Conservation (phyloP, 768 basidiomycete species). For the Leucocoprinus leucothites region DNA sequence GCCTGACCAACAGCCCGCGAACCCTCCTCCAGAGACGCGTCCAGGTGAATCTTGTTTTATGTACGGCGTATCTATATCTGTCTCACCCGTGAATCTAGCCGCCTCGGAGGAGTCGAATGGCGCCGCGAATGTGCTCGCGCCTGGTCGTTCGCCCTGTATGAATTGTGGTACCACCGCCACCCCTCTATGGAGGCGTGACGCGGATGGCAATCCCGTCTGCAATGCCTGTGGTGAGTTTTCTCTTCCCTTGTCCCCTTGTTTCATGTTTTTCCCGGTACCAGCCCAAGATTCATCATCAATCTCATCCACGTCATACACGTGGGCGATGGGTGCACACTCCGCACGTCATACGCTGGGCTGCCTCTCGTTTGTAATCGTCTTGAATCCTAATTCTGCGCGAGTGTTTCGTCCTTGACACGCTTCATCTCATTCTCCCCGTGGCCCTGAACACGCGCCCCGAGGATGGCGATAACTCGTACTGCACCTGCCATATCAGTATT, state of each 20-base stretch:
- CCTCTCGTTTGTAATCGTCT: slow-evolving; percentile 11
- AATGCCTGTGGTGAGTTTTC: slow-evolving; percentile 81
- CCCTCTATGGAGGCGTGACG: slow-evolving; percentile 82
- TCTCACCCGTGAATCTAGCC: slow-evolving; percentile 12
- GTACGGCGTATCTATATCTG: slow-evolving; percentile 4
- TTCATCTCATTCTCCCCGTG: slow-evolving; percentile 8
- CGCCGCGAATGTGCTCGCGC: slow-evolving; percentile 21
- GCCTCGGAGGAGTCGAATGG: slow-evolving; percentile 26
- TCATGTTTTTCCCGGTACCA: slow-evolving; percentile 15
- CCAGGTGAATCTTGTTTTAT: slow-evolving; percentile 19
- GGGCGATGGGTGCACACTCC: slow-evolving; percentile 6
- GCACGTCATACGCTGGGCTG: slow-evolving; percentile 2
- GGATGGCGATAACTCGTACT: slow-evolving; percentile 3
- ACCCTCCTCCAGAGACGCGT: slow-evolving; percentile 22
- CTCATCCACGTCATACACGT: slow-evolving; percentile 13
- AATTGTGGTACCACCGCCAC: slow-evolving; percentile 79
- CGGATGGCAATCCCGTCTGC: slow-evolving; percentile 80
- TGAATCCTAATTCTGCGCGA: slow-evolving; percentile 5
- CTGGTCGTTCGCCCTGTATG: slow-evolving; percentile 52
- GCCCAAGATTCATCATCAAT: slow-evolving; percentile 6
- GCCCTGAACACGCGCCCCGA: background rate
- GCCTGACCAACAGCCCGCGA: slow-evolving; percentile 20
- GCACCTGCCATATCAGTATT: slow-evolving; percentile 10
- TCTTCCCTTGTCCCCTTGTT: slow-evolving; percentile 25
- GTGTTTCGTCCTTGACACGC: slow-evolving; percentile 11